phyloP scores from a whole-genome alignment of 2,329 filamentous ascomycete species.

The Leptoxyphium fumago region DNA sequence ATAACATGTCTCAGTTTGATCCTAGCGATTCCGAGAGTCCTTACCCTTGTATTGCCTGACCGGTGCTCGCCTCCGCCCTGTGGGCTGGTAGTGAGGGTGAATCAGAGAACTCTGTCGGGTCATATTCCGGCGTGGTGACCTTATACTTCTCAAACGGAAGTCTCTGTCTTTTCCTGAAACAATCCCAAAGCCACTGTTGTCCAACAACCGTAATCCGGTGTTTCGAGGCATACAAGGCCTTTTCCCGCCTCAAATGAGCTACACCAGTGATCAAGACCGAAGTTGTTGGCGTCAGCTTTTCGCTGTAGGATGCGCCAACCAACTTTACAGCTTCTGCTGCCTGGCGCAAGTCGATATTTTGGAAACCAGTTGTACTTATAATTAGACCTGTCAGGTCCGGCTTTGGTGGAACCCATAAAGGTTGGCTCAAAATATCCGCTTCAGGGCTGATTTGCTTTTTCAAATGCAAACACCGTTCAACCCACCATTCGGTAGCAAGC shows the following conservation, averaged over 20 bases:
- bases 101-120: slow-evolving; percentile 6
- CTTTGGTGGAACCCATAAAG: slow-evolving; percentile 41
- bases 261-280: slow-evolving; percentile 57
- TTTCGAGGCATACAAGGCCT: slow-evolving; percentile 59
- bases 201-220: slow-evolving; percentile 71
- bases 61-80: neutral
- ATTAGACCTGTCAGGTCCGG: slow-evolving; percentile 53
- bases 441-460: slow-evolving; percentile 56
- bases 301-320: slow-evolving; percentile 60
- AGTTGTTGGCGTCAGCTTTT: slow-evolving; percentile 56
- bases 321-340: slow-evolving; percentile 61
- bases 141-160: slow-evolving; percentile 30
- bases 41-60: neutral
- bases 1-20: neutral
- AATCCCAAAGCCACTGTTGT: slow-evolving; percentile 73
- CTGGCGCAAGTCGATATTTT: slow-evolving; percentile 72
- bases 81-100: slow-evolving; percentile 4
- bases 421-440: slow-evolving; percentile 58
- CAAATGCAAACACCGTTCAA: slow-evolving; percentile 73
- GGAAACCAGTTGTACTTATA: slow-evolving; percentile 71
- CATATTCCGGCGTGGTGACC: slow-evolving; percentile 9
- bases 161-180: slow-evolving; percentile 42
- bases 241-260: slow-evolving; percentile 46
- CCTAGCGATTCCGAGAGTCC: neutral
- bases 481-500: slow-evolving; percentile 76